Evolutionary conservation across 1,284 basidiomycete species (phyloP), one percentile per base, ranked within the genome.

Genomic region (Phylloboletellus chloephorus): DNA sequence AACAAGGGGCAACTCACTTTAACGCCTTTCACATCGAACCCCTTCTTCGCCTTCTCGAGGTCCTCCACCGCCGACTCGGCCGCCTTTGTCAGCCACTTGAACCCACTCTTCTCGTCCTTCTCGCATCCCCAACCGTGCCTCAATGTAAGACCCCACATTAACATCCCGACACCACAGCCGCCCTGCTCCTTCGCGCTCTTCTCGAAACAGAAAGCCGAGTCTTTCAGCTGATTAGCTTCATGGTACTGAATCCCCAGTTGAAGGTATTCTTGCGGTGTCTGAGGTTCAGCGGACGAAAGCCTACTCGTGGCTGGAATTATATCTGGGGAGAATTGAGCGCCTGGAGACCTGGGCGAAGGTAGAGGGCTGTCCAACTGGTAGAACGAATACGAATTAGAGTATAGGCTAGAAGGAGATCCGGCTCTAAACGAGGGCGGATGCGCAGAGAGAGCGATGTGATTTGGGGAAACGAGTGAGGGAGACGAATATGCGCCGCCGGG

Each of bases 101-200:
- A 94, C 2, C 80, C 91, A 31, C 69, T 67, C 54, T 72, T 74
- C 56, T 90, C 87, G 51, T 88, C 78, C 71, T 85, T 85, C 52
- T 72, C 63, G 47, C 80, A 82, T 3, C 88, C 91, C 91, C 91
- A 95, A 1, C 89, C 91, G 62, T 93, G 88, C 37, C 91, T 71
- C 50, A 93, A 65, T n/a, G 88, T 72, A 36, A 94, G 68, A 1
- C 91, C 91, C 74, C 85, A 93, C 88, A 94, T 91, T 47, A 93
- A 68, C 89, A 93, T 93, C 10, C 91, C 91, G 2, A 88, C 80
- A 2, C 84, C 86, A 58, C 86, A 91, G 1, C 90, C 91, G 2
- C 88, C 89, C 26, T 73, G 67, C 41, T 79, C 66, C 39, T 73
- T 85, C 9, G 91, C 89, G 28, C 81, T 79, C 57, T 76, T 76